phyloP scores from a whole-genome alignment of 2,329 filamentous ascomycete genomes.

The Beauveria sp. region DNA sequence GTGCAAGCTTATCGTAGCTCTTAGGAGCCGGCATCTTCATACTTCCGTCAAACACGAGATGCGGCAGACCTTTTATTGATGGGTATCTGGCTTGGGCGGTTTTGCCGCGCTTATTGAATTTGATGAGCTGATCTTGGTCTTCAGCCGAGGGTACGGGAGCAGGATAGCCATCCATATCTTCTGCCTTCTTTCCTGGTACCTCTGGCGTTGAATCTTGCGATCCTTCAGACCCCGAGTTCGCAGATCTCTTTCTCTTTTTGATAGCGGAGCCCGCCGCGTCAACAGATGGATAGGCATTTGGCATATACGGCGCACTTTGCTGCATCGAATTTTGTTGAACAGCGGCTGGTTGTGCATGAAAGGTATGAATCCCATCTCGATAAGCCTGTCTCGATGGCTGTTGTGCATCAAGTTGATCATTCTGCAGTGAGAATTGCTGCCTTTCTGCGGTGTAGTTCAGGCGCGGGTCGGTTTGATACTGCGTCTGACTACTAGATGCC shows the following conservation, averaged over 20 bases:
- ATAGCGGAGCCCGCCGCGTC: not conserved
- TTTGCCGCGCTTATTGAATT: conserved; percentile 31
- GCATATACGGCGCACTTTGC: conserved; percentile 13
- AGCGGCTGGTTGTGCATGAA: not conserved
- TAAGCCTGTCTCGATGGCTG: not conserved
- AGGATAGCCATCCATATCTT: conserved; percentile 26
- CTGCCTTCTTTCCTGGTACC: conserved; percentile 22
- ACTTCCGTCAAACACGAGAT: conserved; percentile 30
- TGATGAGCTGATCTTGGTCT: conserved; percentile 27
- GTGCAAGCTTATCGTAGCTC: conserved; percentile 37
- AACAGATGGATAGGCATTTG: conserved; percentile 3
- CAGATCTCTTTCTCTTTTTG: conserved; percentile 10
- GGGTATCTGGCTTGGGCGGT: conserved; percentile 30
- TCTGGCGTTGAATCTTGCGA: conserved; percentile 23
- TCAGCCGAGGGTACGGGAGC: conserved; percentile 25
- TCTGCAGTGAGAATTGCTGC: conserved; percentile 10
- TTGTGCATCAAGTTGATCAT: conserved; percentile 7
- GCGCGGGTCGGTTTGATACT: conserved; percentile 13
- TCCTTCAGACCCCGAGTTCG: conserved; percentile 15
- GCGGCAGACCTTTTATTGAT: conserved; percentile 30
- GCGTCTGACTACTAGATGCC: conserved; percentile 19
- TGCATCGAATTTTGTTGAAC: conserved; percentile 3
- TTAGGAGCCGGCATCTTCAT: conserved; percentile 36
- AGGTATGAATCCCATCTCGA: not conserved
- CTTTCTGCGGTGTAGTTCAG: not conserved